Evolutionary conservation across 768 basidiomycete genomes (phyloP).

Genomic region (Russula olivacea): DNA sequence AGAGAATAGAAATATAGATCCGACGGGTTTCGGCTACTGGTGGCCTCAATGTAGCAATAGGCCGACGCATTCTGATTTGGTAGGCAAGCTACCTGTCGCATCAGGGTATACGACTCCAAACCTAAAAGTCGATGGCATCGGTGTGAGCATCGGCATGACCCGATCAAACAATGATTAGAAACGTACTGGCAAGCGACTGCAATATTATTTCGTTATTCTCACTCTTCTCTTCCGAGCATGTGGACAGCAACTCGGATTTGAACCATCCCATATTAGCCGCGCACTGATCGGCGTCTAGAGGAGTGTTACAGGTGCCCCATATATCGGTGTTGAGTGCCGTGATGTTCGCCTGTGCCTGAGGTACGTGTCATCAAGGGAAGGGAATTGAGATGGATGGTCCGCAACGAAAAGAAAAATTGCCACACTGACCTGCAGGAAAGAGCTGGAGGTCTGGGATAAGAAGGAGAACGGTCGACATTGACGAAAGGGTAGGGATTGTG

Average conservation of each 20-base stretch:
- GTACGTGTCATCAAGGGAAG: slow-evolving; percentile 15
- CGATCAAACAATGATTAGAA: background rate
- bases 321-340: slow-evolving; percentile 59
- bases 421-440: slow-evolving; percentile 46
- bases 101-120: slow-evolving; percentile 54
- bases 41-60: slow-evolving; percentile 73
- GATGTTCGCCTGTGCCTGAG: slow-evolving; percentile 59
- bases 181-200: slow-evolving; percentile 51
- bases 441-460: slow-evolving; percentile 48
- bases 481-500: slow-evolving; percentile 51
- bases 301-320: slow-evolving; percentile 79
- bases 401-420: slow-evolving; percentile 27
- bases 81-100: slow-evolving; percentile 58
- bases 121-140: slow-evolving; percentile 34
- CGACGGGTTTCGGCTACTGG: slow-evolving; percentile 47
- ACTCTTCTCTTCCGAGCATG: slow-evolving; percentile 53
- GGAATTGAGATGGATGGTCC: slow-evolving; percentile 11
- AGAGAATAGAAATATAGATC: slow-evolving; percentile 72
- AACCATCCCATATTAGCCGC: slow-evolving; percentile 63
- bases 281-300: slow-evolving; percentile 44
- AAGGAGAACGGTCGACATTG: slow-evolving; percentile 73
- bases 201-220: slow-evolving; percentile 47
- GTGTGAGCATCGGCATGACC: background rate
- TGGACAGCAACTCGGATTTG: slow-evolving; percentile 40
- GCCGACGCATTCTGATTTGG: slow-evolving; percentile 49